Base-by-base conservation (phyloP, 169 alveolate genomes). In the Plasmodium coatneyi region DNA sequence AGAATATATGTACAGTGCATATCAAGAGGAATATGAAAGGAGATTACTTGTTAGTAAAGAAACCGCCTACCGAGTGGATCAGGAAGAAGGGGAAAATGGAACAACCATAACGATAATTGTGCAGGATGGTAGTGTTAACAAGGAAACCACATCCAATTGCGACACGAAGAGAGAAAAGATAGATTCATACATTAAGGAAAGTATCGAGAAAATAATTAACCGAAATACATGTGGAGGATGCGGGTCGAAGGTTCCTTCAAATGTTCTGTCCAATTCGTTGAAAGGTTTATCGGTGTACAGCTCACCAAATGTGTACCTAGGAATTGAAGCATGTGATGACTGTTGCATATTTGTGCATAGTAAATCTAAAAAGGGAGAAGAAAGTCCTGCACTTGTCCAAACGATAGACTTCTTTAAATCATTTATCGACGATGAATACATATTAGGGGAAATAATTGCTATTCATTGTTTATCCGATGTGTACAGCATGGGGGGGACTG, bases 221-320 rank as follows among this genome's bases (percentile, higher is more conserved):
- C 81, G 95, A 16, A 91, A 80, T 30, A 91, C 95, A 30, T 91
- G 95, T 71, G 95, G 95, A 81, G 95, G 95, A 36, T 91, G 95
- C 30, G 95, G 95, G 25, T 91, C 95, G 25, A 91, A 91, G 71
- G 95, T 91, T 7, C 95, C 95, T 3, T 91, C 95, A 19, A 91
- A 91, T n/a, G 84, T 91, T 9, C 54, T 91, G 16, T 91, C 92
- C 2, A 91, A 91, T 28, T 91, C 95, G 34, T 81, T 91, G 76
- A 91, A 82, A 60, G 56, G 71, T 0, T 71, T 91, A 70, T 43
- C 81, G 80, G 52, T 91, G 46, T 91, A 78, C 60, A 91, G 25
- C 39, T 91, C 95, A 22, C 71, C 71, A n/a, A 91, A 91, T 91
- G 95, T 91, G 28, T 91, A 52, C 76, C 74, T 91, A 30, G 95